A percentile compares a stretch with the other conserved stretches of the same genome.
Evolutionary conservation across 352 stramenopile genomes (phyloP).

Genomic region (Pelagophyceae sp.): DNA sequence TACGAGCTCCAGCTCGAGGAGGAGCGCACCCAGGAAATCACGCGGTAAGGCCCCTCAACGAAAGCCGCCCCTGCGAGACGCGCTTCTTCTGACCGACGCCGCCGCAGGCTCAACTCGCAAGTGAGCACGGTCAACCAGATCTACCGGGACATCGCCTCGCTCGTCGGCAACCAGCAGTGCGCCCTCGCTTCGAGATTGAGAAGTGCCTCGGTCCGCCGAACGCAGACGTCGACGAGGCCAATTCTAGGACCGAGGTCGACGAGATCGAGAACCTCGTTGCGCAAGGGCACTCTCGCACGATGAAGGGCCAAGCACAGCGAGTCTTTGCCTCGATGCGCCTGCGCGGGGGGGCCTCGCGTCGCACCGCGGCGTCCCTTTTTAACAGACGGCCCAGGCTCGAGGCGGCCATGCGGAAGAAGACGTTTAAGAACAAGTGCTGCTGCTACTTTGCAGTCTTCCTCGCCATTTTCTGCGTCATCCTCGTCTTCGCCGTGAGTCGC

Average conservation of each 20-base stretch:
- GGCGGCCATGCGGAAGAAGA: neutral
- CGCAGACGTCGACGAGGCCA: too few species aligned
- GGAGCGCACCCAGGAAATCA: neutral
- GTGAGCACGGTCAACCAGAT: neutral
- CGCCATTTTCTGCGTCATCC: neutral
- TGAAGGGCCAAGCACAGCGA: neutral
- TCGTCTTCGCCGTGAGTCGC: neutral
- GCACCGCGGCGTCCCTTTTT: too few species aligned
- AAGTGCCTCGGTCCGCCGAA: too few species aligned
- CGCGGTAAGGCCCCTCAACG: too few species aligned
- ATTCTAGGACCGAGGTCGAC: too few species aligned
- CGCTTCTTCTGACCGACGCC: too few species aligned
- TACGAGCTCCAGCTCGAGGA: neutral
- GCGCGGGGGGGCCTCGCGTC: too few species aligned
- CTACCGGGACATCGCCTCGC: conserved; percentile 4
- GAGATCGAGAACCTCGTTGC: conserved; percentile 4
- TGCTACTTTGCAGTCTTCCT: neutral
- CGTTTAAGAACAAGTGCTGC: conserved; percentile 7
- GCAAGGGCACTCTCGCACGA: neutral
- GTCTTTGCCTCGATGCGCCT: too few species aligned
- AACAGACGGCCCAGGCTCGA: too few species aligned
- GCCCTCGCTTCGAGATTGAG: conserved; percentile 2
- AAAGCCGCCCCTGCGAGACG: too few species aligned
- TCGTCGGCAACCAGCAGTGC: conserved; percentile 6
- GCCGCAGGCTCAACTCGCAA: neutral